Evolutionary conservation across 2,329 filamentous ascomycete species (phyloP).

Genomic region (Acarospora socialis): DNA sequence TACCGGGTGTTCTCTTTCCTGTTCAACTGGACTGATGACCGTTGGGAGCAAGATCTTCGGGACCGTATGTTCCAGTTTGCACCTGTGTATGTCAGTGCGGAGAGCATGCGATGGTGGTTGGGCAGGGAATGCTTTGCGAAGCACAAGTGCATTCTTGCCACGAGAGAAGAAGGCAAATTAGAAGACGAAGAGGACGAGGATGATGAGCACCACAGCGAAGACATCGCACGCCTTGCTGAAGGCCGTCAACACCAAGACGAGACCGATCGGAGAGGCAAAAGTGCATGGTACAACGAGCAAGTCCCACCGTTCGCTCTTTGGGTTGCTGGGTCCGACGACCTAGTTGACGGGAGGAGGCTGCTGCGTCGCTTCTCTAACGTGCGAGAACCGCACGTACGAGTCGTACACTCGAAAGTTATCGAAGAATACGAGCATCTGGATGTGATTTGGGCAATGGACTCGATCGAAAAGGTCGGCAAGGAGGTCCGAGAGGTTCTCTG

Average conservation of each 20-base stretch:
- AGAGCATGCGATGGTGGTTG: slow-evolving; percentile 93
- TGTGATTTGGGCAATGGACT: slow-evolving; percentile 89
- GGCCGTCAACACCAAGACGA: slow-evolving; percentile 17
- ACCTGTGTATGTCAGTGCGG: slow-evolving; percentile 76
- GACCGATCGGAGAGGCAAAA: slow-evolving; percentile 34
- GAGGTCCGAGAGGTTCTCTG: slow-evolving; percentile 74
- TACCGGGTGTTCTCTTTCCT: slow-evolving; percentile 83
- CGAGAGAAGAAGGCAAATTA: slow-evolving; percentile 55
- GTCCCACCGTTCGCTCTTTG: slow-evolving; percentile 78
- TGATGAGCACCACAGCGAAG: slow-evolving; percentile 4
- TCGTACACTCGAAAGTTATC: slow-evolving; percentile 73
- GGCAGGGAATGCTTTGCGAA: slow-evolving; percentile 71
- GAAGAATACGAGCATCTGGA: slow-evolving; percentile 87
- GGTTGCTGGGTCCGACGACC: slow-evolving; percentile 67
- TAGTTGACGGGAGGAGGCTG: slow-evolving; percentile 69
- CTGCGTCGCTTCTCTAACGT: slow-evolving; percentile 60
- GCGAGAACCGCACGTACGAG: slow-evolving; percentile 62
- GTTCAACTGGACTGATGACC: slow-evolving; percentile 71
- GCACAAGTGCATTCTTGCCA: slow-evolving; percentile 77
- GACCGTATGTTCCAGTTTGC: slow-evolving; percentile 84
- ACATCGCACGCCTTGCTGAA: slow-evolving; percentile 3
- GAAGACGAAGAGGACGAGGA: slow-evolving; percentile 26
- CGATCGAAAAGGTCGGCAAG: slow-evolving; percentile 63
- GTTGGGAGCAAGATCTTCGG: slow-evolving; percentile 70
- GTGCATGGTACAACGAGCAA: slow-evolving; percentile 68